phyloP scores from a whole-genome alignment of 2,329 filamentous ascomycete species.

The Fusarium sp. region DNA sequence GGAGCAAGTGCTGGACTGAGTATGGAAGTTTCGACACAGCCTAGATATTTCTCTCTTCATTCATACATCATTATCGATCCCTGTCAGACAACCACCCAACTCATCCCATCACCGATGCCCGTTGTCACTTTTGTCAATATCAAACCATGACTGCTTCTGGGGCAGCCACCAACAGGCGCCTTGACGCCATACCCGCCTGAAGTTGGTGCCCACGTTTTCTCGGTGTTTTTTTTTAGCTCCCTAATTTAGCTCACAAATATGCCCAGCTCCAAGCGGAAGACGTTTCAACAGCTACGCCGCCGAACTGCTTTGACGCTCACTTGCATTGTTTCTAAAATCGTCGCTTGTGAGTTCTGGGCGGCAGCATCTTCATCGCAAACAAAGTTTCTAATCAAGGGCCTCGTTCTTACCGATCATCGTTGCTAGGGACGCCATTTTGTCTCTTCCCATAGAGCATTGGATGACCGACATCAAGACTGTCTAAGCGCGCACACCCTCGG shows the following conservation, averaged over 20 bases:
- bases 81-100: conserved; percentile 3
- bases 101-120: conserved; percentile 1
- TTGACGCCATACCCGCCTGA: conserved; percentile 42
- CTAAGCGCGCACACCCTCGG: conserved; percentile 25
- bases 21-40: conserved; percentile 12
- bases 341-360: background rate
- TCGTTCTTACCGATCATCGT: conserved; percentile 17
- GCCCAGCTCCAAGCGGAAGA: background rate
- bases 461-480: conserved; percentile 5
- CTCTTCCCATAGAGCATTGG: conserved; percentile 9
- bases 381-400: conserved; percentile 10
- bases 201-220: conserved; percentile 9
- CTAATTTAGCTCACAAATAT: conserved; percentile 3
- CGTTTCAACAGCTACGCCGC: conserved; percentile 8
- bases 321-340: conserved; percentile 12
- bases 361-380: conserved; percentile 1
- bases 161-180: conserved; percentile 41
- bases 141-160: conserved; percentile 29
- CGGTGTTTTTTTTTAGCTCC: conserved; percentile 1
- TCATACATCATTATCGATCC: conserved; percentile 6
- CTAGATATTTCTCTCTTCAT: conserved; percentile 8
- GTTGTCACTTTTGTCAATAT: conserved; percentile 25
- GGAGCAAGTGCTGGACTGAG: background rate
- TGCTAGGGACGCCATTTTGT: conserved; percentile 4
- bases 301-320: conserved; percentile 3